Base-by-base conservation (phyloP, 2,329 filamentous ascomycete species). In the Aspergillus quadrilineatus region DNA sequence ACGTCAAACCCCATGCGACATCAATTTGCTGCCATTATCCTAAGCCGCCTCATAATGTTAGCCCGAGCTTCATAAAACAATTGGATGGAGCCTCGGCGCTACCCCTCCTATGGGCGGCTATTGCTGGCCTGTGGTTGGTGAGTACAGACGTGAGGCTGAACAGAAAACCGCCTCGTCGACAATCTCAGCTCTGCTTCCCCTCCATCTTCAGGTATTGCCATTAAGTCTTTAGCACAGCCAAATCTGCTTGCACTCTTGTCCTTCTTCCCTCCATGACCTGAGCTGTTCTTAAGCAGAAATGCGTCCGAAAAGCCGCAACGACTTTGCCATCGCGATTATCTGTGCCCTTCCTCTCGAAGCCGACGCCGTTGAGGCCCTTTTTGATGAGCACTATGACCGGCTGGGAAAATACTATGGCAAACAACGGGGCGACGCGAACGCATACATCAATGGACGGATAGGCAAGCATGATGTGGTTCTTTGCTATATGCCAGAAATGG, bases 381-480 rank as follows among this genome's bases (percentile, higher is more conserved):
- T 46, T n/a, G 36, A 50, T 42, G n/a, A 41, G 29, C 14, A 15
- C 6, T 50, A 50, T 15, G 36, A 50, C 30, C 8, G 8, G 17
- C 26, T 50, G 4, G 9, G 48, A 22, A 26, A 34, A n/a, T n/a
- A 41, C 15, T 50, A 50, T 15, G 14, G 36, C 36, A 50, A 42
- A 41, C 34, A 50, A 42, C 5, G 6, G 15, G 36, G 48, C 12
- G 36, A 50, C 15, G 14, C 9, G 12, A 50, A 50, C 17, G 9
- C 22, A 29, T 50, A 50, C 22, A 42, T 42, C 2, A 50, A 39
- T 15, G 36, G 48, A 12, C 29, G 36, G 30, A 29, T 50, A 15
- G 17, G 48, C 26, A 26, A 30, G 14, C 48, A 50, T 50, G 10
- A 50, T 50, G 36, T 50, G 6, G 36, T 50, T 8, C 48, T 50